phyloP scores from a whole-genome alignment of 2,329 filamentous ascomycete genomes.

The Aureobasidium melanogenum region DNA sequence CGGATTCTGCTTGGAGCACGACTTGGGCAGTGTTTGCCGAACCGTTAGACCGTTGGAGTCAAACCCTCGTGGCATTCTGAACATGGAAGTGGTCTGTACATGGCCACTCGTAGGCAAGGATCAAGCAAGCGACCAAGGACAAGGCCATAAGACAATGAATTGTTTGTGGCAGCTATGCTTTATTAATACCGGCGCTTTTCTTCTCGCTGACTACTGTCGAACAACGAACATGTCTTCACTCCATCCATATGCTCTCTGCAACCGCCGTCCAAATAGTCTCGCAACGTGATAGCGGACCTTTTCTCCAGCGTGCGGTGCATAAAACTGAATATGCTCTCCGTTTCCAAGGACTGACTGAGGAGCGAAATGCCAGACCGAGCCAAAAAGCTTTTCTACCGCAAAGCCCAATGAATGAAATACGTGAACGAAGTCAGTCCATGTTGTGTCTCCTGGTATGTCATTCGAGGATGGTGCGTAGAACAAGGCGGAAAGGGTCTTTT shows the following conservation, averaged over 20 bases:
- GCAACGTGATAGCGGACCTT: conserved; percentile 43
- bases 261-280: conserved; percentile 37
- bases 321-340: conserved; percentile 46
- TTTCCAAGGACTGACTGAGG: conserved; percentile 35
- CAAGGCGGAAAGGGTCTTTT: conserved; percentile 34
- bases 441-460: conserved; percentile 37
- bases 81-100: background rate
- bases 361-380: conserved; percentile 51
- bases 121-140: background rate
- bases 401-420: conserved; percentile 43
- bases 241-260: conserved; percentile 46
- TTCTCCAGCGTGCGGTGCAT: conserved; percentile 47
- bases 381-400: conserved; percentile 45
- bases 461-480: conserved; percentile 29
- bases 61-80: background rate
- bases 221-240: conserved; percentile 35
- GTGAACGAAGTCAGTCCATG: conserved; percentile 44
- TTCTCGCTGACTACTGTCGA: background rate
- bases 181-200: background rate
- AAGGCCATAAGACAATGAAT: background rate
- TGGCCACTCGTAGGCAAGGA: background rate
- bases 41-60: background rate
- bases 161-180: background rate
- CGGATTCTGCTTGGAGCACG: background rate
- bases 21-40: background rate